A percentile compares a stretch with the other conserved stretches of the same genome.
These are phyloP conservation scores for Begonia fuchsioides DNA, from an alignment of 306 rosid genomes.

Conservation along the genomic window DNA sequence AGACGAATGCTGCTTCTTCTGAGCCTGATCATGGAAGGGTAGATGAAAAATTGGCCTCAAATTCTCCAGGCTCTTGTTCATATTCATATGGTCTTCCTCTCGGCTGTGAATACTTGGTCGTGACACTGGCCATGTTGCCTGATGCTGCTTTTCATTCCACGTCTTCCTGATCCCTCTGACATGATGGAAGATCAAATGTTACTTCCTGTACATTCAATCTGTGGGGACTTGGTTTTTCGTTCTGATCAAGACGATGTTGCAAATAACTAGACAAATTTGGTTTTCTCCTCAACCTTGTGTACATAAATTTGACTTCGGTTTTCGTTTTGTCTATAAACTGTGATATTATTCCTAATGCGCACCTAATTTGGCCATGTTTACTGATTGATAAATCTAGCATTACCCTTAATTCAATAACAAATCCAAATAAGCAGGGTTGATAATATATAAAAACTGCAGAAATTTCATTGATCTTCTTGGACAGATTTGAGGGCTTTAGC, in stretches of 20 bases:
- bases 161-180: conserved; percentile 92
- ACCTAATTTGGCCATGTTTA: conserved; percentile 2
- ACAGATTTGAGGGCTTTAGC: too few species aligned
- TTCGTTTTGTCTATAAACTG: conserved; percentile 5
- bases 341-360: conserved; percentile 13
- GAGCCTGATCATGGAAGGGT: conserved; percentile 30
- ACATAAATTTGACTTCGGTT: too few species aligned
- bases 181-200: conserved; percentile 60
- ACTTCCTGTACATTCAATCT: conserved; percentile 10
- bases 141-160: conserved; percentile 79
- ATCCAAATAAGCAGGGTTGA: too few species aligned
- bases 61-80: conserved; percentile 64
- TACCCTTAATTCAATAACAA: too few species aligned
- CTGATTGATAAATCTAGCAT: too few species aligned
- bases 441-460: too few species aligned
- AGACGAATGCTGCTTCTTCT: conserved; percentile 11
- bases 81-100: conserved; percentile 86
- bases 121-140: conserved; percentile 97
- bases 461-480: too few species aligned
- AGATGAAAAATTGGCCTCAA: conserved; percentile 62
- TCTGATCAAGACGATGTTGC: conserved; percentile 55
- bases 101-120: conserved; percentile 93
- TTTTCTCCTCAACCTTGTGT: too few species aligned
- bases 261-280: conserved; percentile 11
- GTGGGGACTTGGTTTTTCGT: conserved; percentile 29